Evolutionary conservation across 2,329 filamentous ascomycete genomes (phyloP).

Genomic region (Aspergillus sp.): DNA sequence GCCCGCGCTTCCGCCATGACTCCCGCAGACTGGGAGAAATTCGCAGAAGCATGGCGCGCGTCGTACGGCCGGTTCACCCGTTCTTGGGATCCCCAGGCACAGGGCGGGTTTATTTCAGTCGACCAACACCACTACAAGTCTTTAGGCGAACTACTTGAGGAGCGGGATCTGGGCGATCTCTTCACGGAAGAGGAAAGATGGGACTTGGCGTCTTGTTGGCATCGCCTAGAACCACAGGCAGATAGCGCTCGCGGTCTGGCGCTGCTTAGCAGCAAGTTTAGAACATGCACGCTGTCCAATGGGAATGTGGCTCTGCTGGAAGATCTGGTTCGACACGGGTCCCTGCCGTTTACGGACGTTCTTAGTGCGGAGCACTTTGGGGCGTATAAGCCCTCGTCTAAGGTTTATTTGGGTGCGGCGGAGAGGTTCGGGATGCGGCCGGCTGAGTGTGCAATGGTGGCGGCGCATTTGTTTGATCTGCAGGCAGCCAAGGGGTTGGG

Average conservation of each 20-base stretch:
- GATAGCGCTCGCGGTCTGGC: conserved; percentile 54
- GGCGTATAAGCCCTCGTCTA: conserved; percentile 66
- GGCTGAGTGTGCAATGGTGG: conserved; percentile 65
- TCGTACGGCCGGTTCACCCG: conserved; percentile 58
- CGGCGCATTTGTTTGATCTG: conserved; percentile 66
- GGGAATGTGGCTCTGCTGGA: conserved; percentile 61
- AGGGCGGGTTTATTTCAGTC: conserved; percentile 56
- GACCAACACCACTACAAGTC: conserved; percentile 65
- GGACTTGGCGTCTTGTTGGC: conserved; percentile 60
- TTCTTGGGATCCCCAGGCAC: conserved; percentile 26
- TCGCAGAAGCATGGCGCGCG: conserved; percentile 65
- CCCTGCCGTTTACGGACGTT: conserved; percentile 56
- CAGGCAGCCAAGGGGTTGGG: conserved; percentile 59
- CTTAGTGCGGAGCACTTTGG: conserved; percentile 64
- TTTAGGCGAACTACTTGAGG: conserved; percentile 50
- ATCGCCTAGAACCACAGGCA: conserved; percentile 62
- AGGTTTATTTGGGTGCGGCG: conserved; percentile 63
- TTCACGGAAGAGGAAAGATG: conserved; percentile 58
- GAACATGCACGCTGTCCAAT: conserved; percentile 65
- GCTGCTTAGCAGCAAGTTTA: conserved; percentile 49
- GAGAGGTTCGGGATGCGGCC: conserved; percentile 51
- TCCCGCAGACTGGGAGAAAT: conserved; percentile 52
- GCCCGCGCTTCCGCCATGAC: conserved; percentile 47
- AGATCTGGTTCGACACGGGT: conserved; percentile 52
- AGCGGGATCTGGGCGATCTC: conserved; percentile 51